phyloP scores from a whole-genome alignment of 2,329 filamentous ascomycete genomes.

The Penicillium freii region DNA sequence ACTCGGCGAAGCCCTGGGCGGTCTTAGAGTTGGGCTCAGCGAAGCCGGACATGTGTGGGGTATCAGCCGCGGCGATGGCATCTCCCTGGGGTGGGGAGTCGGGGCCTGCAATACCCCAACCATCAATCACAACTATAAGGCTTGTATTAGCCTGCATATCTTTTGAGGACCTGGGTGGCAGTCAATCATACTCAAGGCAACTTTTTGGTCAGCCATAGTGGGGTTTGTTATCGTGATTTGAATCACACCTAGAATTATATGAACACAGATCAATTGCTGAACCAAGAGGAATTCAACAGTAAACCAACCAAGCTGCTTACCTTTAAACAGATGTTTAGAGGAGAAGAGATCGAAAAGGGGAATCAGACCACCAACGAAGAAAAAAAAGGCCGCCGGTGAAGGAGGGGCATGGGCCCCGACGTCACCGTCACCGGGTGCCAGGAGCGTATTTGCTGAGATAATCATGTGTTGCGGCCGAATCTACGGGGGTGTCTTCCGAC shows the following conservation, averaged over 20 bases:
- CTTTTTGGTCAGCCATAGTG: slow-evolving; percentile 67
- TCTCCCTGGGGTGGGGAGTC: slow-evolving; percentile 84
- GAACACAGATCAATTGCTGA: slow-evolving; percentile 21
- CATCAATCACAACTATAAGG: slow-evolving; percentile 89
- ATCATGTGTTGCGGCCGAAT: not conserved
- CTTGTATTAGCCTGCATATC: slow-evolving; percentile 15
- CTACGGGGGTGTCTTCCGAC: slow-evolving; percentile 25
- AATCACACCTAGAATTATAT: slow-evolving; percentile 16
- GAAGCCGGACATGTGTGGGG: slow-evolving; percentile 92
- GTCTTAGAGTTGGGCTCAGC: slow-evolving; percentile 64
- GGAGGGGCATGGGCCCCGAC: slow-evolving; percentile 37
- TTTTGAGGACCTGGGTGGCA: slow-evolving; percentile 30
- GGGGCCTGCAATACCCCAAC: slow-evolving; percentile 86
- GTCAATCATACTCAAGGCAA: slow-evolving; percentile 60
- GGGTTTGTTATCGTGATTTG: slow-evolving; percentile 19
- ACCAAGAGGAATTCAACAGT: slow-evolving; percentile 1
- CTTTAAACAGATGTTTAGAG: slow-evolving; percentile 16
- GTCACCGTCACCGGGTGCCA: slow-evolving; percentile 28
- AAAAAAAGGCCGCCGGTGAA: slow-evolving; percentile 31
- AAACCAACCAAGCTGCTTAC: slow-evolving; percentile 7
- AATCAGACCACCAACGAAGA: slow-evolving; percentile 1
- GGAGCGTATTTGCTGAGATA: slow-evolving; percentile 4
- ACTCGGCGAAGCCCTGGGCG: slow-evolving; percentile 80
- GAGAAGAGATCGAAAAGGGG: slow-evolving; percentile 12
- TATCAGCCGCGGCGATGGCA: slow-evolving; percentile 90